Base-by-base conservation (phyloP, 495 filamentous ascomycete genomes). In the Podospora bellae-mahoneyi region DNA sequence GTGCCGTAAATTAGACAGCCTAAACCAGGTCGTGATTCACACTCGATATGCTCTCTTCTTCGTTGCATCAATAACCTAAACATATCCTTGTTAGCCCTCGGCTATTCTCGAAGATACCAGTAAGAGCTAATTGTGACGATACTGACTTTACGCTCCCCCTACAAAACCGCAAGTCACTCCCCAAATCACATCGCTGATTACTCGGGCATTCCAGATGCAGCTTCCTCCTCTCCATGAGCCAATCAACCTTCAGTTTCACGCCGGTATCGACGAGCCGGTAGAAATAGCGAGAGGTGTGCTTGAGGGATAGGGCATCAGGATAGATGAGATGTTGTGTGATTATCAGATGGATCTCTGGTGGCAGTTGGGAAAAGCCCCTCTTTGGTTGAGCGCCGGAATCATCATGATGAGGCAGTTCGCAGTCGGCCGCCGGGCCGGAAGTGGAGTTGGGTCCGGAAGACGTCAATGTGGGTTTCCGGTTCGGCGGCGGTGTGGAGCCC, bases 261-360 rank as follows among this genome's bases (percentile, higher is more conserved):
- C 88, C 88, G 1, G 88, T 91, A 70, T 89, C 85, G 60, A 90
- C 87, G 1, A 88, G 73, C n/a, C 71, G 70, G 75, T 86, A 87
- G 73, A 91, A 89, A 70, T 90, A 84, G 54, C 84, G 84, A 69
- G 75, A 85, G 30, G 83, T 85, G 73, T 90, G 88, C 69, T 90
- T 90, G 23, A 91, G 78, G 1, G 74, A 88, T 32, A 83, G 80
- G 1, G 85, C 84, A 68, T 88, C 85, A 1, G 86, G 86, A 66
- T 88, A 88, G 23, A 78, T 82, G 64, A 88, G 85, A 60, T 84
- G 76, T 10, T 72, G 69, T 48, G 78, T 70, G 64, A 89, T 84
- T 30, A 84, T 75, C 19, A 84, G 73, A 69, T 90, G 89, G 30
- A 91, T 83, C 72, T 91, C 89, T 26, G 86, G 81, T 2, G 89